A percentile compares a stretch with the other conserved stretches of the same genome.
phyloP scores from a whole-genome alignment of 1,284 basidiomycete genomes.

The Pseudozyma pruni region DNA sequence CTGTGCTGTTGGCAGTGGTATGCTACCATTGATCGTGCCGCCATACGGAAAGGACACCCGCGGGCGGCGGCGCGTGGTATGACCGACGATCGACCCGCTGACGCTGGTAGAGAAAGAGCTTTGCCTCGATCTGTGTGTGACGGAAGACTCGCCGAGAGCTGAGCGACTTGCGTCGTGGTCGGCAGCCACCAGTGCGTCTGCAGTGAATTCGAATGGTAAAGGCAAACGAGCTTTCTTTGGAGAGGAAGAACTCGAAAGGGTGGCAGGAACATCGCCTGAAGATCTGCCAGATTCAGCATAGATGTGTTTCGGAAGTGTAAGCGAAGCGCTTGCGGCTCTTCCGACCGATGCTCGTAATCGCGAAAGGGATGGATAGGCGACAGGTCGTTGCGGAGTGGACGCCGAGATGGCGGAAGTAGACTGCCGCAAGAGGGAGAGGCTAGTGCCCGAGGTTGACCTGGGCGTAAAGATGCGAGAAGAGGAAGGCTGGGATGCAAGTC shows the following conservation, averaged over 20 bases:
- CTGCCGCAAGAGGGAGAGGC: constrained; percentile 24
- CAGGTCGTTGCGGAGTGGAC: constrained; percentile 34
- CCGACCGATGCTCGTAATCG: constrained; percentile 40
- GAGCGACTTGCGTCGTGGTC: constrained; percentile 29
- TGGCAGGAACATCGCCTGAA: constrained; percentile 26
- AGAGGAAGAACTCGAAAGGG: constrained; percentile 45
- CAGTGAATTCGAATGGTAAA: constrained; percentile 33
- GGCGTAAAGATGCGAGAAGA: constrained; percentile 38
- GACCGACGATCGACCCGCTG: constrained; percentile 18
- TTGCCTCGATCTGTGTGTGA: constrained; percentile 40
- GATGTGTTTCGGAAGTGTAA: constrained; percentile 27
- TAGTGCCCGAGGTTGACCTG: constrained; percentile 29
- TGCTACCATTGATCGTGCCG: constrained; percentile 16
- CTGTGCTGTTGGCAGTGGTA: constrained; percentile 15
- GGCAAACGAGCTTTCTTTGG: constrained; percentile 37
- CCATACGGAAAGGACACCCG: constrained; percentile 38
- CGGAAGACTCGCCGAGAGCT: constrained; percentile 22
- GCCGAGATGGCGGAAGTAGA: constrained; percentile 20
- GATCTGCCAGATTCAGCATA: constrained; percentile 19
- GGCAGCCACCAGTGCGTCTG: constrained; percentile 23
- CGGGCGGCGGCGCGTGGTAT: constrained; percentile 23
- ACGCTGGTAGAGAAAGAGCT: constrained; percentile 52
- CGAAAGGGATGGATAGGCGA: constrained; percentile 42
- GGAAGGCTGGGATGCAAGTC: constrained; percentile 19
- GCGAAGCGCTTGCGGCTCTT: constrained; percentile 19